Base-by-base conservation (phyloP, 2,329 filamentous ascomycete species). In the Diaporthe destruens region DNA sequence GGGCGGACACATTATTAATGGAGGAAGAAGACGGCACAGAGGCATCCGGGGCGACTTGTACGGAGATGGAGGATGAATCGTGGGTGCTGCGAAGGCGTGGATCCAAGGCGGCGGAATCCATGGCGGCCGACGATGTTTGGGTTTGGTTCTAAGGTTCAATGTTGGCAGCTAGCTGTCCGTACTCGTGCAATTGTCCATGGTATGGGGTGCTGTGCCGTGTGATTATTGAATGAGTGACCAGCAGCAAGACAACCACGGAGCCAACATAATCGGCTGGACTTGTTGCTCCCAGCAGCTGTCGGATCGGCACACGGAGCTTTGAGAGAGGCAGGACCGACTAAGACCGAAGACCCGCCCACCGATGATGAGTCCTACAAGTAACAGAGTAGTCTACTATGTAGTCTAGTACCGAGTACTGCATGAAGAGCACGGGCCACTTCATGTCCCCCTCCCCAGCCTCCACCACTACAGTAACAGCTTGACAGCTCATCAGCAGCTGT, bases 51-150 rank as follows among this genome's bases (percentile, higher is more conserved):
- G 55, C 55, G n/a, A 70, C 55, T 23, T 42, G 39, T 14, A 69
- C 72, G 20, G 71, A 71, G 34, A 73, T 73, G 32, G 71, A 66
- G 4, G 71, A 68, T 32, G 49, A 36, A 57, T 68, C 71, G 66
- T 71, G 66, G 25, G 73, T 39, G 42, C 61, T 70, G 63, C 71
- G 73, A 51, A 74, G 73, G 63, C 73, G 71, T 67, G 73, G 73
- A 71, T 74, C 73, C 42, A 74, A 23, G 5, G 68, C 71, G 36
- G 73, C 72, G 39, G 73, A 71, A 67, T 74, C 73, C 73, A 74
- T 74, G 56, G 51, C 44, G 68, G 42, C 54, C 5, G 55, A 14
- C 39, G 42, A 49, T 29, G 32, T 18, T 42, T n/a, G n/a, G n/a
- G 18, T 16, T 49, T 36, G 36, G 57, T 51, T 14, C 8, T 6